Percentiles rank a stretch among this genome's conserved stretches.
Evolutionary conservation across 2,329 filamentous ascomycete genomes (phyloP).

Genomic region (Fusarium acutatum): DNA sequence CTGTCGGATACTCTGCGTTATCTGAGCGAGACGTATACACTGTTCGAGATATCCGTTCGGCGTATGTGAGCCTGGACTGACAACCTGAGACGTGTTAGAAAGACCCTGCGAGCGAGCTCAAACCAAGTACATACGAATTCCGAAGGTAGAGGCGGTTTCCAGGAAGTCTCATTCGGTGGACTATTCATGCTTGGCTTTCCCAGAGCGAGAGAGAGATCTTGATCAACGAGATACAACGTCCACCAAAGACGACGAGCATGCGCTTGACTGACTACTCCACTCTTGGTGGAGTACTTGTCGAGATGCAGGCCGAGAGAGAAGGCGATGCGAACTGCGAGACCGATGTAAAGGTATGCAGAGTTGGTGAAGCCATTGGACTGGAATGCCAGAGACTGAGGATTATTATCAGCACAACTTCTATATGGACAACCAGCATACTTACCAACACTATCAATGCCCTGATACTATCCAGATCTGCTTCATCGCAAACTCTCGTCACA

Average conservation of each 20-base stretch:
- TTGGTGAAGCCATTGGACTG: not conserved
- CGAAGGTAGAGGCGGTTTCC: not conserved
- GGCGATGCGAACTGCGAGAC: not conserved
- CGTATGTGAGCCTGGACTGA: not conserved
- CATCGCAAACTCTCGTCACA: not conserved
- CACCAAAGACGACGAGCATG: not conserved
- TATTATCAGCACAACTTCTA: too few species aligned
- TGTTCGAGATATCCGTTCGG: not conserved
- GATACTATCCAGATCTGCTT: not conserved
- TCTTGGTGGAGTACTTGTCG: not conserved
- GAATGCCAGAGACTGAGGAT: not conserved
- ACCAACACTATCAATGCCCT: not conserved
- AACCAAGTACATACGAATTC: not conserved
- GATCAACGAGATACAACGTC: not conserved
- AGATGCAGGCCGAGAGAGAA: not conserved
- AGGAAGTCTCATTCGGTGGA: fast-evolving
- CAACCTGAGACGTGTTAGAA: not conserved
- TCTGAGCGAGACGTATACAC: not conserved
- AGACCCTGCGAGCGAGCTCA: fast-evolving
- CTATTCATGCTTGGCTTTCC: not conserved
- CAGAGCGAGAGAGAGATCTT: not conserved
- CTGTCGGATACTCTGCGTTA: not conserved
- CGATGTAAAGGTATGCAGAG: not conserved
- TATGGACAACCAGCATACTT: not conserved
- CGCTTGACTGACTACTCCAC: fast-evolving